Conservation (phyloP, 805 yeast species). For the Sugiyamaella chiloensis region DNA sequence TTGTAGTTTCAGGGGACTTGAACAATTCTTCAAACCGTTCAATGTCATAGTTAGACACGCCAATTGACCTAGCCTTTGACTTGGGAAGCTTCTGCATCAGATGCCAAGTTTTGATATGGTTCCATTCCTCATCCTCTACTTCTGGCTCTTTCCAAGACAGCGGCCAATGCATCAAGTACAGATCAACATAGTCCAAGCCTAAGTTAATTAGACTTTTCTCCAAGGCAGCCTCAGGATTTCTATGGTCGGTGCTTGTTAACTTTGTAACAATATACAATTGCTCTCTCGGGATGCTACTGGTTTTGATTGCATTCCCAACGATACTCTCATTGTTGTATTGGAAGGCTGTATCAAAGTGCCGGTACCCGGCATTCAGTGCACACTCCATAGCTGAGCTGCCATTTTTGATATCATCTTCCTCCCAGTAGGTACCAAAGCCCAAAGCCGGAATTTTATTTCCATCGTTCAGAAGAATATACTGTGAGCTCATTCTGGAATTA, state of each 20-base stretch:
- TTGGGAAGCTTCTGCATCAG: conserved; percentile 56
- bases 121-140: conserved; percentile 21
- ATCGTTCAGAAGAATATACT: too few species aligned
- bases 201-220: conserved; percentile 50
- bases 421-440: background rate
- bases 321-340: conserved; percentile 64
- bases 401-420: background rate
- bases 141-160: conserved; percentile 24
- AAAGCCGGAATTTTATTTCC: conserved; percentile 2
- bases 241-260: conserved; percentile 45
- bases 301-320: conserved; percentile 52
- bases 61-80: conserved; percentile 57
- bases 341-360: conserved; percentile 74
- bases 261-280: conserved; percentile 64
- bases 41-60: conserved; percentile 69
- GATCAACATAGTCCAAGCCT: conserved; percentile 59
- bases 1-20: conserved; percentile 27
- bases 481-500: too few species aligned
- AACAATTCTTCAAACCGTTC: conserved; percentile 50
- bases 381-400: conserved; percentile 8
- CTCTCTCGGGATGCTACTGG: conserved; percentile 41
- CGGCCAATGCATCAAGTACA: conserved; percentile 70
- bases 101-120: conserved; percentile 55
- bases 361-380: conserved; percentile 64
- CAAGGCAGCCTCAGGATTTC: conserved; percentile 46